A percentile compares a stretch with the other conserved stretches of the same genome.
These are phyloP conservation scores for Peribolospora baueri DNA, from an alignment of 768 basidiomycete genomes.

Conservation along the genomic window DNA sequence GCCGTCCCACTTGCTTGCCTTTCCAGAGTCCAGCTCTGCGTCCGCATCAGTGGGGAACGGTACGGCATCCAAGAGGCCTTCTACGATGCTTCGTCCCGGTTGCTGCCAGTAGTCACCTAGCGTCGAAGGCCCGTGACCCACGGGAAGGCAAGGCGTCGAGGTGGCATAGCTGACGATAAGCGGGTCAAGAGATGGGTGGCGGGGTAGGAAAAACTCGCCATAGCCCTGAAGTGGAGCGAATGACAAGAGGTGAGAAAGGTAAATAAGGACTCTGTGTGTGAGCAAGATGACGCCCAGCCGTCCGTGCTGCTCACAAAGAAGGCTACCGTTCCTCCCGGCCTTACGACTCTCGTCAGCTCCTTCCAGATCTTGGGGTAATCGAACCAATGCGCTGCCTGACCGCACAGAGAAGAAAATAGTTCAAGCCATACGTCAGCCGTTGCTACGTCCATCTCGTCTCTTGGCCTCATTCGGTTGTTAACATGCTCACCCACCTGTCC, in stretches of 20 bases:
- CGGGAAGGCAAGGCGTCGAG: not conserved
- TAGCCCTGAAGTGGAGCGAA: conserved; percentile 21
- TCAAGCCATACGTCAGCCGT: not conserved
- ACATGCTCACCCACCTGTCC: conserved; percentile 23
- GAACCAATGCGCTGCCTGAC: conserved; percentile 65
- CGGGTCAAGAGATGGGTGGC: conserved; percentile 33
- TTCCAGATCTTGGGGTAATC: conserved; percentile 47
- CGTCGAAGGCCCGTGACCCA: not conserved
- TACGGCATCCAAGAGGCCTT: conserved; percentile 43
- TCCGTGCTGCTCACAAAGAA: conserved; percentile 34
- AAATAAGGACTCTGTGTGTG: not conserved
- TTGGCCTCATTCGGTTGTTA: not conserved
- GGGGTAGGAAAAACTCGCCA: conserved; percentile 45
- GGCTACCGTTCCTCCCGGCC: conserved; percentile 39
- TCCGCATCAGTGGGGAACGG: conserved; percentile 18
- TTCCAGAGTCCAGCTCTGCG: not conserved
- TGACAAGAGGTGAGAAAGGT: not conserved
- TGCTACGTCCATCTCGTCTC: not conserved
- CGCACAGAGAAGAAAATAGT: conserved; percentile 13
- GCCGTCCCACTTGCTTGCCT: too few species aligned
- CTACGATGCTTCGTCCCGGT: conserved; percentile 52
- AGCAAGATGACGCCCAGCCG: too few species aligned
- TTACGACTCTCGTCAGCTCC: conserved; percentile 36
- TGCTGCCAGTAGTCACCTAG: conserved; percentile 50
- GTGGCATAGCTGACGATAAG: conserved; percentile 23